Percentiles rank a stretch among this genome's conserved stretches.
These are phyloP conservation scores for Helichrysum umbraculigerum DNA, from an alignment of 129 eudicot genomes.

Conservation along the genomic window DNA sequence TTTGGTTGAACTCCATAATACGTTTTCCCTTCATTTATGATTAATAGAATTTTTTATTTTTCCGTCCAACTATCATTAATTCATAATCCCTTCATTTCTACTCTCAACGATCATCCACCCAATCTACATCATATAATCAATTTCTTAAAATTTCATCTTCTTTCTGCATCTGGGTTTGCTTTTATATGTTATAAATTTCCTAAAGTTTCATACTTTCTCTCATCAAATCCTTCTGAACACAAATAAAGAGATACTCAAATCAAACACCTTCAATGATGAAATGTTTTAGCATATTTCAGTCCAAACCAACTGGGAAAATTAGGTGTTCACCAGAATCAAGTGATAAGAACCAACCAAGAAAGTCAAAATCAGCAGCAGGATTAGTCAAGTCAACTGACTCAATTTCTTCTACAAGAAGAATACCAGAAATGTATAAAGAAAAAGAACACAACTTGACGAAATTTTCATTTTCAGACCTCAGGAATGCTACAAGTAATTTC, in stretches of 20 bases:
- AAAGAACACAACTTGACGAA: conserved; percentile 57
- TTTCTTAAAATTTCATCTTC: background rate
- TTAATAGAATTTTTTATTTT: background rate
- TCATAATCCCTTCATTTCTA: background rate
- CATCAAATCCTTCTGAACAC: background rate
- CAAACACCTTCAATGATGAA: conserved; percentile 22
- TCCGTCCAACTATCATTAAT: background rate
- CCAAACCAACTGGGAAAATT: conserved; percentile 14
- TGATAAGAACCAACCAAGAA: conserved; percentile 25
- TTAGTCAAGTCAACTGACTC: conserved; percentile 57
- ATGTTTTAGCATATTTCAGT: conserved; percentile 32
- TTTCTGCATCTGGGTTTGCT: background rate
- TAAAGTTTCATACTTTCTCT: background rate
- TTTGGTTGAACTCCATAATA: background rate
- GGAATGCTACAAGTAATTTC: conserved; percentile 66
- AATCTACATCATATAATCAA: background rate
- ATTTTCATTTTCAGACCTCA: conserved; percentile 61
- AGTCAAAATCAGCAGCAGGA: conserved; percentile 23
- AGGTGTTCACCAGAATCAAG: conserved; percentile 48
- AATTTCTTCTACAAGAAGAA: conserved; percentile 40
- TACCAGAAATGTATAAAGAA: conserved; percentile 57
- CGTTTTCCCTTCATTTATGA: background rate
- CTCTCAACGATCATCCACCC: conserved; percentile 6
- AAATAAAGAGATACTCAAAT: too few species aligned
- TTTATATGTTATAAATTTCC: background rate